Percentiles rank a stretch among this genome's conserved stretches.
Conservation (phyloP, 108 stramenopile genomes). For the Nitzschia sp. region DNA sequence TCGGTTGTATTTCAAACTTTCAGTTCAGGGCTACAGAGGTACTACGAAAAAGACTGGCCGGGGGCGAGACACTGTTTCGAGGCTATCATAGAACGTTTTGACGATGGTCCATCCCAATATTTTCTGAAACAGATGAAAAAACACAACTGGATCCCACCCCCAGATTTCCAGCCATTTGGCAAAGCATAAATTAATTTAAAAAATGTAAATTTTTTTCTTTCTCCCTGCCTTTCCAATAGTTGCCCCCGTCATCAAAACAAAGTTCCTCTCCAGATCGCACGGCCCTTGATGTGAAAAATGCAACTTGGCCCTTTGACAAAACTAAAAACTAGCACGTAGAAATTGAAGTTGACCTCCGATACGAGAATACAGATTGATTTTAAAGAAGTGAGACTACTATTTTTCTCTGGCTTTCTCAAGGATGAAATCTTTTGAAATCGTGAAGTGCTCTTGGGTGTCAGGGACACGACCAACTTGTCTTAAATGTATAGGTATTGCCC, state of each 20-base stretch:
- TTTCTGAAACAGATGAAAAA: constrained; percentile 66
- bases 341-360: too few relatives aligned
- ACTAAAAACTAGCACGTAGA: too few relatives aligned
- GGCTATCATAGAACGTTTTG: constrained; percentile 51
- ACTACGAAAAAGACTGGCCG: constrained; percentile 70
- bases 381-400: too few relatives aligned
- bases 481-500: too few relatives aligned
- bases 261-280: constrained; percentile 35
- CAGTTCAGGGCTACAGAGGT: constrained; percentile 66
- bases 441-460: too few relatives aligned
- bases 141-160: constrained; percentile 61
- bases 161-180: constrained; percentile 35
- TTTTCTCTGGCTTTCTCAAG: too few relatives aligned
- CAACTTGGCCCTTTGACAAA: constrained; percentile 12
- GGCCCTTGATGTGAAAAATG: constrained; percentile 36
- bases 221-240: constrained; percentile 43
- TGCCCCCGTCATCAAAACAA: constrained; percentile 45
- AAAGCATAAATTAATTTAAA: background rate
- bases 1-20: constrained; percentile 70
- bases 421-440: too few relatives aligned
- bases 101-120: constrained; percentile 80
- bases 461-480: too few relatives aligned
- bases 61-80: constrained; percentile 62
- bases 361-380: too few relatives aligned
- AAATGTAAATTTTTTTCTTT: constrained; percentile 14